Percentiles rank a stretch among this genome's conserved stretches.
Conservation (phyloP, 140 eudicot genomes). For the Bidens hawaiensis region DNA sequence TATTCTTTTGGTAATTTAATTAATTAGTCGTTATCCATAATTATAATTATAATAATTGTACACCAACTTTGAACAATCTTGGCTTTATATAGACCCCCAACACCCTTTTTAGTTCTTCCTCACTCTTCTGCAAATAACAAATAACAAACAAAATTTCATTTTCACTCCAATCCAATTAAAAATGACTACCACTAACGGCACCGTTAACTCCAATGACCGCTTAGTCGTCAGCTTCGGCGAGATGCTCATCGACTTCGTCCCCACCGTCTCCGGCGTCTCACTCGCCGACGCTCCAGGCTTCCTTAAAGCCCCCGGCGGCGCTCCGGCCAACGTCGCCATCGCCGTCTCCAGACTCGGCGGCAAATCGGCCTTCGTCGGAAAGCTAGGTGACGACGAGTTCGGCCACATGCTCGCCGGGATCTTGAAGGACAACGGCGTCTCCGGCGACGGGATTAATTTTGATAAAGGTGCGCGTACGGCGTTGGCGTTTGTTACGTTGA, state of each 20-base stretch:
- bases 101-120: neutral
- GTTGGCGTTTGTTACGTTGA: slow-evolving; percentile 62
- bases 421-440: slow-evolving; percentile 52
- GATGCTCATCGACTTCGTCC: slow-evolving; percentile 78
- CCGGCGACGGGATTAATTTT: slow-evolving; percentile 41
- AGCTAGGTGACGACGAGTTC: slow-evolving; percentile 78
- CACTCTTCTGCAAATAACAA: neutral
- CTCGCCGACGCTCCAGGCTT: slow-evolving; percentile 79
- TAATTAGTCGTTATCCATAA: too few species aligned
- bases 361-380: slow-evolving; percentile 64
- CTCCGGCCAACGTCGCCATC: slow-evolving; percentile 91
- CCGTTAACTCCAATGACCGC: neutral
- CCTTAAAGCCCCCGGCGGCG: slow-evolving; percentile 77
- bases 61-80: too few species aligned
- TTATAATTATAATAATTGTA: too few species aligned
- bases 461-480: slow-evolving; percentile 73
- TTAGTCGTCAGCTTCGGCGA: slow-evolving; percentile 73
- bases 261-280: slow-evolving; percentile 76
- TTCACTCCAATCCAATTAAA: neutral
- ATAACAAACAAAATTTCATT: too few species aligned
- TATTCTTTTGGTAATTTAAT: too few species aligned
- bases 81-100: slow-evolving; percentile 17
- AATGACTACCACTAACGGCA: slow-evolving; percentile 36
- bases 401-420: slow-evolving; percentile 78
- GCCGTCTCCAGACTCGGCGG: slow-evolving; percentile 72